Evolutionary conservation across 2,329 filamentous ascomycete genomes (phyloP), one percentile per base, ranked within the genome.

Genomic region (Colletotrichum costaricense): DNA sequence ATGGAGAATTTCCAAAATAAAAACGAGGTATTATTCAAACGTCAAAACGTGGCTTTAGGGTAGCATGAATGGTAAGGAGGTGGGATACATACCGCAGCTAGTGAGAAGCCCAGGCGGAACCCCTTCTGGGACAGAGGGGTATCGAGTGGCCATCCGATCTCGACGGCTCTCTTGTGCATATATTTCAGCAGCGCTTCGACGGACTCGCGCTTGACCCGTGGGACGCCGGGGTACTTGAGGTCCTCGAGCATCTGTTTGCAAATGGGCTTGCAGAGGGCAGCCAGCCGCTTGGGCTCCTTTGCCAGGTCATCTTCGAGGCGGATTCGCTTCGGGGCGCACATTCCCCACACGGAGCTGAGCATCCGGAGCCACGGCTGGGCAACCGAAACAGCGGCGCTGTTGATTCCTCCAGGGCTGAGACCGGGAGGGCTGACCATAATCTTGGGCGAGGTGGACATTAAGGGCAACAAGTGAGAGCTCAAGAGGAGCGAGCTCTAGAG

Each of bases 101-200:
- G 69, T 4, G 75, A 60, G 52, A 73, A 76, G 7, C 75, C 75
- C 46, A 76, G 42, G 26, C 75, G 75, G 65, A 76, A 76, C 3
- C 75, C 75, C 38, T 76, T 76, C 19, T 73, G 67, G 22, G 75
- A 76, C 22, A 76, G 54, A 28, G 70, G 69, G 26, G 75, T 75
- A 62, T 76, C 69, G 14, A 76, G 70, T 22, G 75, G 75, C 6
- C 75, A 71, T 33, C 67, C 75, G 9, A 75, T 75, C 33, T 74
- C 73, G 26, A 75, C 70, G 9, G 75, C 75, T 49, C 75, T 74
- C 66, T 59, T 69, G 58, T 76, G 64, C 75, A 76, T 76, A 64
- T 76, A 76, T 33, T 71, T 42, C 14, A 76, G 57, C 35, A 76
- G 65, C 30, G 68, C 71, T 46, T 76, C 75, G 19, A 76, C 67